Percentiles rank a stretch among this genome's conserved stretches.
Conservation (phyloP, 371 early-diverging fungal species). For the Mortierella sp. region DNA sequence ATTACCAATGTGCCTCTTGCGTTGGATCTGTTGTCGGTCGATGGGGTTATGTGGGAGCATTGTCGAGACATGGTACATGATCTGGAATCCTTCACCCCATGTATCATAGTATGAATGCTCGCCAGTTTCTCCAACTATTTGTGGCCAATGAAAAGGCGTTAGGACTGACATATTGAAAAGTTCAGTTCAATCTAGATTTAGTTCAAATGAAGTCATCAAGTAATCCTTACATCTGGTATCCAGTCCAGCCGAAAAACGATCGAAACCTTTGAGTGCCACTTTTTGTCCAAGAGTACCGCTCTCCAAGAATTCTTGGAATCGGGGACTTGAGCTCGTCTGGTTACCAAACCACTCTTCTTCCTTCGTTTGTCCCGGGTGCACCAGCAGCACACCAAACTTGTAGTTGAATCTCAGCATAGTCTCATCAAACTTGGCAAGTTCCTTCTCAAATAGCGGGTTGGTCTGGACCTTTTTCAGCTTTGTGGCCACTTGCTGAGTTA, state of each 20-base stretch:
- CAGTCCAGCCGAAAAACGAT: constrained; percentile 84
- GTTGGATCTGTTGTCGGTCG: constrained; percentile 83
- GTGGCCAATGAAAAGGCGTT: not conserved
- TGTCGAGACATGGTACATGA: constrained; percentile 90
- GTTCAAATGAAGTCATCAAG: not conserved
- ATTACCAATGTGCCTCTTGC: constrained; percentile 89
- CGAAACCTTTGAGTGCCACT: constrained; percentile 77
- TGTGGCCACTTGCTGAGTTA: constrained; percentile 56
- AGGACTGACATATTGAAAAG: too few relatives aligned
- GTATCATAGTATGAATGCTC: constrained; percentile 75
- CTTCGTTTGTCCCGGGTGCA: constrained; percentile 72
- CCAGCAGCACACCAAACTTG: constrained; percentile 82
- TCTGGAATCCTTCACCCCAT: constrained; percentile 80
- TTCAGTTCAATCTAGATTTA: not conserved
- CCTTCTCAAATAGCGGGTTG: constrained; percentile 48
- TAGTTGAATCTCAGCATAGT: constrained; percentile 61
- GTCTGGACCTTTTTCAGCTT: constrained; percentile 61
- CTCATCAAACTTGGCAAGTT: constrained; percentile 63
- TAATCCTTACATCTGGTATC: constrained; percentile 75
- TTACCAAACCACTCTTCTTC: constrained; percentile 86
- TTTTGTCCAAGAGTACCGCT: constrained; percentile 72
- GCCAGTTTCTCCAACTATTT: constrained; percentile 74
- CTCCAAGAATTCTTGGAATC: constrained; percentile 71
- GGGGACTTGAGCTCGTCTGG: constrained; percentile 60
- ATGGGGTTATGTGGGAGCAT: constrained; percentile 74